Conservation (phyloP, 1,284 basidiomycete species). For the Cutaneotrichosporon sp. region DNA sequence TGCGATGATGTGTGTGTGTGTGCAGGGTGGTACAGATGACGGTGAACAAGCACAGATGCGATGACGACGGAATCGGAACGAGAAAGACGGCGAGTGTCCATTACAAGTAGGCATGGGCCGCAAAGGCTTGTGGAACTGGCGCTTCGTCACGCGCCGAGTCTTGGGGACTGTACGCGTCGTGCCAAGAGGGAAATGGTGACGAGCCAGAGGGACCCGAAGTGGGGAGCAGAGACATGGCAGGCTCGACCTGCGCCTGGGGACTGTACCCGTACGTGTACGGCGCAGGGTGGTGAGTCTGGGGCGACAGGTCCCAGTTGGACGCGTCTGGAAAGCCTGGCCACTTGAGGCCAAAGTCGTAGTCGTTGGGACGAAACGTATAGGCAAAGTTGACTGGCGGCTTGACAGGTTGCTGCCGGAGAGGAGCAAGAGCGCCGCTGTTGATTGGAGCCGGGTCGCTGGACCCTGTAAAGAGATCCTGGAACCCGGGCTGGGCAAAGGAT, state of each 20-base stretch:
- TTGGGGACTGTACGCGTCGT: conserved; percentile 4
- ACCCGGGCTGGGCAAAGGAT: neutral
- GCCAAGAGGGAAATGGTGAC: conserved; percentile 5
- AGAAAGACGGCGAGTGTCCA: conserved; percentile 6
- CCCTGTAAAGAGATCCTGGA: neutral
- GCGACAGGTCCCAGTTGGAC: conserved; percentile 2
- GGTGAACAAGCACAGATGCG: conserved; percentile 4
- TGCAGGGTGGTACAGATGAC: conserved; percentile 12
- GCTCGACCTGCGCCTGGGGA: neutral
- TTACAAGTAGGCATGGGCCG: neutral
- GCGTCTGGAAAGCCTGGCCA: neutral
- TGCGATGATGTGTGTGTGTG: neutral
- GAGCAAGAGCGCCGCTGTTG: neutral
- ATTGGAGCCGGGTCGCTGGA: neutral
- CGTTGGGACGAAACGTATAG: conserved; percentile 4
- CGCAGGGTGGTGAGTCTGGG: neutral
- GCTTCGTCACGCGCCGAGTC: conserved; percentile 3
- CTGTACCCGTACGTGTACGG: conserved; percentile 14
- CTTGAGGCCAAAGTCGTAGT: conserved; percentile 6
- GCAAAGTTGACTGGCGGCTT: conserved; percentile 1
- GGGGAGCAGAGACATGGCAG: neutral
- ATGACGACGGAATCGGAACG: conserved; percentile 2
- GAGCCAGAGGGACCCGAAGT: conserved; percentile 1
- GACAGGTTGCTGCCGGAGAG: neutral
- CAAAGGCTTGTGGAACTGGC: neutral